These are phyloP conservation scores for Aureobasidium uvarum DNA, from an alignment of 2,329 filamentous ascomycete species.

Conservation along the genomic window DNA sequence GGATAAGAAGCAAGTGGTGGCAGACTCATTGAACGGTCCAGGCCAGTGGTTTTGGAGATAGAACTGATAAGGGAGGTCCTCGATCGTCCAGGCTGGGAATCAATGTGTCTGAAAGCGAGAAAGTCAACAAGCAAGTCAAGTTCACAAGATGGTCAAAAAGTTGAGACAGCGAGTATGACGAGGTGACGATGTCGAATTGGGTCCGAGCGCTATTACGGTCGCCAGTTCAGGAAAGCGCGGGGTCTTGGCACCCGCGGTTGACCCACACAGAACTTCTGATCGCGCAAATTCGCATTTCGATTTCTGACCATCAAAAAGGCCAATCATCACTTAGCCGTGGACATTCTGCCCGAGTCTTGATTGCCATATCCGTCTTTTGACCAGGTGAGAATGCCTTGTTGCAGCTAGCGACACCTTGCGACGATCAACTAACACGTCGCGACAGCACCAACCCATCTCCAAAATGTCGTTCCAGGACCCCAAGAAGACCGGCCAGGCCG, in stretches of 20 bases:
- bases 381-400: not conserved
- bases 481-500: constrained; percentile 83
- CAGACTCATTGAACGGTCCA: constrained; percentile 47
- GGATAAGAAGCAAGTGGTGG: constrained; percentile 79
- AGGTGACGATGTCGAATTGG: constrained; percentile 5
- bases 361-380: constrained; percentile 38
- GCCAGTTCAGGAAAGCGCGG: constrained; percentile 5
- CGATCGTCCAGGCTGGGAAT: not conserved
- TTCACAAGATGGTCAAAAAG: not conserved
- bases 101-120: not conserved
- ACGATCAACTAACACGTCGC: constrained; percentile 31
- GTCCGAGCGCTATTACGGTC: constrained; percentile 5
- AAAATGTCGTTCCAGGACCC: constrained; percentile 93
- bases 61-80: not conserved
- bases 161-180: constrained; percentile 9
- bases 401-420: constrained; percentile 3
- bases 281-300: constrained; percentile 3
- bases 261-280: constrained; percentile 5
- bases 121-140: not conserved
- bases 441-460: constrained; percentile 37
- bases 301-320: constrained; percentile 30
- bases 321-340: constrained; percentile 57
- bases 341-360: constrained; percentile 48
- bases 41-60: not conserved
- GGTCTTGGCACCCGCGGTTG: constrained; percentile 3